phyloP scores from a whole-genome alignment of 2,329 filamentous ascomycete species.

The Aureobasidium pullulans region DNA sequence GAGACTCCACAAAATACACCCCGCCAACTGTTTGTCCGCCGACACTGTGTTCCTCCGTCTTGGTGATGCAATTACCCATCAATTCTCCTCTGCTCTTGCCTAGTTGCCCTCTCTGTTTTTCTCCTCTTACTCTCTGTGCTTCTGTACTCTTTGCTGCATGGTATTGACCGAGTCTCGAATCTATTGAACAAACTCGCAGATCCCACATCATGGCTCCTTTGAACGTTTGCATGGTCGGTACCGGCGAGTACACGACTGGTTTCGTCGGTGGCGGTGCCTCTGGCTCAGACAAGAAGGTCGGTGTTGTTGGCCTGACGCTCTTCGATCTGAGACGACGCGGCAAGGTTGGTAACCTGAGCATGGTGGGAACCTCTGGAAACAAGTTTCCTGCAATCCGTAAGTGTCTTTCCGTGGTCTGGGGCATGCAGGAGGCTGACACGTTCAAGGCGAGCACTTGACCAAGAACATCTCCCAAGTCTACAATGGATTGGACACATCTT shows the following conservation, averaged over 20 bases:
- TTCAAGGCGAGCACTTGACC: constrained; percentile 65
- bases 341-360: constrained; percentile 77
- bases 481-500: constrained; percentile 81
- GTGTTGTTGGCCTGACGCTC: constrained; percentile 81
- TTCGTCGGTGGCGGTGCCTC: constrained; percentile 81
- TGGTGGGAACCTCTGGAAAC: constrained; percentile 81
- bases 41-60: not conserved
- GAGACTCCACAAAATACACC: constrained; percentile 13
- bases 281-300: constrained; percentile 90
- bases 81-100: not conserved
- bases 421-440: not conserved
- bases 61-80: constrained; percentile 8
- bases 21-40: constrained; percentile 4
- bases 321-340: constrained; percentile 83
- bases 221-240: constrained; percentile 59
- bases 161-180: not conserved
- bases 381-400: constrained; percentile 88
- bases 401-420: constrained; percentile 26
- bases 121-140: not conserved
- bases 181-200: not conserved
- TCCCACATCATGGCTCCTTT: constrained; percentile 38
- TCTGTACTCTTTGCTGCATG: not conserved
- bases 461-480: constrained; percentile 85
- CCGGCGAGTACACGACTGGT: constrained; percentile 93
- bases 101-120: not conserved